Evolutionary conservation across 192 early-diverging fungal genomes (phyloP).

Genomic region (Powellomyces hirtus): DNA sequence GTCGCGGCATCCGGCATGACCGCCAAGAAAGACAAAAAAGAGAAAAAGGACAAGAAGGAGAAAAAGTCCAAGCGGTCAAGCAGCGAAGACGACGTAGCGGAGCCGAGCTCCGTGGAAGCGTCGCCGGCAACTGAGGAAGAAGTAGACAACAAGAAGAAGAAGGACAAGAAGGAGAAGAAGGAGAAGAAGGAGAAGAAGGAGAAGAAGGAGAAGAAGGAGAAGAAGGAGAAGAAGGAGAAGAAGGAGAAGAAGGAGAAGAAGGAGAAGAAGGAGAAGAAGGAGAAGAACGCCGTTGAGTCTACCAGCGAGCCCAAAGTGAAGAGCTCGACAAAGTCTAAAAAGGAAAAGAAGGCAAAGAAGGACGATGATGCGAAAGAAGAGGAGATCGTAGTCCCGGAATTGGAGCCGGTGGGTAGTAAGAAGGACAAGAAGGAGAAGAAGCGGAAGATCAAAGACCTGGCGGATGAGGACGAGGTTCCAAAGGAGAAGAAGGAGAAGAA

Average conservation of each 20-base stretch:
- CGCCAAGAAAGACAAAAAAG: too few relatives aligned
- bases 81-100: not conserved
- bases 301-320: not conserved
- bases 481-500: not conserved
- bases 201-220: not conserved
- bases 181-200: conserved; percentile 3
- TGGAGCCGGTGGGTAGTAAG: too few relatives aligned
- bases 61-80: not conserved
- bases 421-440: not conserved
- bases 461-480: not conserved
- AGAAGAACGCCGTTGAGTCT: not conserved
- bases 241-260: not conserved
- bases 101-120: not conserved
- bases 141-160: not conserved
- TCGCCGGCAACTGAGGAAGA: not conserved
- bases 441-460: not conserved
- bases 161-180: not conserved
- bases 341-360: not conserved
- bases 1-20: too few relatives aligned
- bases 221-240: not conserved
- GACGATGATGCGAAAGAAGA: too few relatives aligned
- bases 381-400: too few relatives aligned
- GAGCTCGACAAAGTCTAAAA: not conserved
- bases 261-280: conserved; percentile 8
- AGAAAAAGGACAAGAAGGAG: not conserved